A percentile compares a stretch with the other conserved stretches of the same genome.
Evolutionary conservation across 352 stramenopile genomes (phyloP).

Genomic region (Bremia lactucae): DNA sequence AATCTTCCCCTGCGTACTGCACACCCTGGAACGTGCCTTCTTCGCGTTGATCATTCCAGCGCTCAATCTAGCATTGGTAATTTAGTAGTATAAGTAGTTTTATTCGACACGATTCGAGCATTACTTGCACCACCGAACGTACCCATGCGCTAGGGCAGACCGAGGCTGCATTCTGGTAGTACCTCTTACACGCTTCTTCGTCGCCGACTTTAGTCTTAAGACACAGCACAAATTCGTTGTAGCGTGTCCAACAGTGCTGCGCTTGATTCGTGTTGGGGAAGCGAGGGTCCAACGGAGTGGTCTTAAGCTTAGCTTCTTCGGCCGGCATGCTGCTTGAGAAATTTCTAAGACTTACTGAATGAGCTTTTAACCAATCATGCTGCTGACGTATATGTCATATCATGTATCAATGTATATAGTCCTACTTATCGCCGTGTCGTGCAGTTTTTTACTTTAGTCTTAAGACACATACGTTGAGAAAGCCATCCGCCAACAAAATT

Average conservation of each 20-base stretch:
- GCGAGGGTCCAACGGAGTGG: slow-evolving; percentile 72
- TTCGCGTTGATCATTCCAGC: slow-evolving; percentile 78
- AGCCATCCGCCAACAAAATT: too few relatives aligned
- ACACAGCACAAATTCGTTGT: slow-evolving; percentile 97
- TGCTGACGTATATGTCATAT: too few relatives aligned
- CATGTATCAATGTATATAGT: too few relatives aligned
- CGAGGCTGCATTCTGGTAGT: slow-evolving; percentile 56
- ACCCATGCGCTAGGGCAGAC: slow-evolving; percentile 75
- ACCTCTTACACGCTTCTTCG: slow-evolving; percentile 85
- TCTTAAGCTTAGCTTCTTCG: slow-evolving; percentile 52
- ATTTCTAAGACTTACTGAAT: too few relatives aligned
- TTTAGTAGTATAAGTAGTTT: slow-evolving; percentile 3
- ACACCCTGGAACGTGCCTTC: slow-evolving; percentile 76
- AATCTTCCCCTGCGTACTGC: slow-evolving; percentile 52
- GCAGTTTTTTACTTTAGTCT: too few relatives aligned
- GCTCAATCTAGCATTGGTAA: slow-evolving; percentile 34
- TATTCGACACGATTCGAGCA: too few relatives aligned
- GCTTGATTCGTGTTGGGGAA: slow-evolving; percentile 85
- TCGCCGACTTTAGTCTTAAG: slow-evolving; percentile 91
- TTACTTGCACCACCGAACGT: too few relatives aligned
- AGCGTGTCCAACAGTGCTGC: slow-evolving; percentile 87
- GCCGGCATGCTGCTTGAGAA: slow-evolving; percentile 41
- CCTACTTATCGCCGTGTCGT: too few relatives aligned
- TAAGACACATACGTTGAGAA: too few relatives aligned
- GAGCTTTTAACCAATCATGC: not conserved